These are phyloP conservation scores for Lachancea cidri DNA, from an alignment of 805 yeast genomes.

Conservation along the genomic window DNA sequence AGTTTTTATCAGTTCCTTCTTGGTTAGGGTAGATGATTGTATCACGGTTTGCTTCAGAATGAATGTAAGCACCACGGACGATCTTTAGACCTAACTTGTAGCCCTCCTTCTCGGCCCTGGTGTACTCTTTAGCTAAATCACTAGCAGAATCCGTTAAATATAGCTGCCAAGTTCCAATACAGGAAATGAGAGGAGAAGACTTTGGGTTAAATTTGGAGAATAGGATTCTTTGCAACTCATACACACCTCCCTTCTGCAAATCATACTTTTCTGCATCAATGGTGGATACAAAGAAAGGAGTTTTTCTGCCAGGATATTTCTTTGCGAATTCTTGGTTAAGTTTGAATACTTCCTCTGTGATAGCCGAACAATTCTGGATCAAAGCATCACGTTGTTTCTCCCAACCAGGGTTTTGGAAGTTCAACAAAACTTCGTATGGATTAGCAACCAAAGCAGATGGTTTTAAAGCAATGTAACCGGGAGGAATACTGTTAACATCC, in stretches of 20 bases:
- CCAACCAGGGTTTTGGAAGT: slow-evolving; percentile 58
- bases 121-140: slow-evolving; percentile 57
- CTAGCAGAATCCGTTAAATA: slow-evolving; percentile 69
- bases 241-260: slow-evolving; percentile 79
- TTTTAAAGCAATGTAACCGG: slow-evolving; percentile 89
- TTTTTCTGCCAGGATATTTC: slow-evolving; percentile 55
- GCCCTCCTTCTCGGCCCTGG: slow-evolving; percentile 51
- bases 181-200: slow-evolving; percentile 50
- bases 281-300: slow-evolving; percentile 72
- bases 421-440: slow-evolving; percentile 66
- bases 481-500: slow-evolving; percentile 65
- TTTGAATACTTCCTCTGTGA: slow-evolving; percentile 52
- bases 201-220: slow-evolving; percentile 65
- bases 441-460: slow-evolving; percentile 83
- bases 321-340: slow-evolving; percentile 46
- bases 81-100: slow-evolving; percentile 83
- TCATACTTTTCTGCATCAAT: slow-evolving; percentile 90
- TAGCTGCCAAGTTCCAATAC: slow-evolving; percentile 92
- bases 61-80: slow-evolving; percentile 94
- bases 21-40: slow-evolving; percentile 70
- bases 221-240: slow-evolving; percentile 78
- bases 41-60: slow-evolving; percentile 71
- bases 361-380: slow-evolving; percentile 58
- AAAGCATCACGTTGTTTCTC: slow-evolving; percentile 46
- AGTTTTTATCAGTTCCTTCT: slow-evolving; percentile 72